Percentiles rank a stretch among this genome's conserved stretches.
Evolutionary conservation across 768 basidiomycete species (phyloP).

Genomic region (Tephrocybe sp.): DNA sequence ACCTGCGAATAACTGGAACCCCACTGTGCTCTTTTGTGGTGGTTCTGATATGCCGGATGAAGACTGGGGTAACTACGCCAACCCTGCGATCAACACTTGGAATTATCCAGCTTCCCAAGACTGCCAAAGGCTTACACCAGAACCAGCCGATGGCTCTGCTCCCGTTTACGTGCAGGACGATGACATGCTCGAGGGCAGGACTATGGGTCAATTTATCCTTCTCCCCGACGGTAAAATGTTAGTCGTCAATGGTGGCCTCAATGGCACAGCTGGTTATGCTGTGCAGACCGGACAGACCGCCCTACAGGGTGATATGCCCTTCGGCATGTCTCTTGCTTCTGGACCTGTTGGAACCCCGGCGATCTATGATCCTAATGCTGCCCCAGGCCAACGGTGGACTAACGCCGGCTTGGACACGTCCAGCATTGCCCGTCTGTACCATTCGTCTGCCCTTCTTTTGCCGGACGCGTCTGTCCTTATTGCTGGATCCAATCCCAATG

Average conservation of each 20-base stretch:
- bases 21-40: slow-evolving; percentile 88
- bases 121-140: slow-evolving; percentile 85
- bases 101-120: slow-evolving; percentile 65
- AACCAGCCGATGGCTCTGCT: slow-evolving; percentile 66
- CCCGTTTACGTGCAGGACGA: slow-evolving; percentile 71
- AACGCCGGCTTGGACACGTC: slow-evolving; percentile 52
- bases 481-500: slow-evolving; percentile 91
- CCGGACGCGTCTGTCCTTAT: slow-evolving; percentile 84
- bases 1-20: slow-evolving; percentile 82
- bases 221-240: slow-evolving; percentile 77
- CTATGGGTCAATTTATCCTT: slow-evolving; percentile 90
- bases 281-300: slow-evolving; percentile 41
- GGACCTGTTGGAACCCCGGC: slow-evolving; percentile 65
- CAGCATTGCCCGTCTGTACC: slow-evolving; percentile 72
- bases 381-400: slow-evolving; percentile 64
- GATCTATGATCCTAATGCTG: slow-evolving; percentile 65
- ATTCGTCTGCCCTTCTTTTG: slow-evolving; percentile 75
- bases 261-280: slow-evolving; percentile 80
- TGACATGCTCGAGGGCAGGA: slow-evolving; percentile 68
- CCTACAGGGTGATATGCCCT: slow-evolving; percentile 52
- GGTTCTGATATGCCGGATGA: slow-evolving; percentile 76
- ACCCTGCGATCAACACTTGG: slow-evolving; percentile 73
- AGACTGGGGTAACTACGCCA: slow-evolving; percentile 75
- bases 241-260: slow-evolving; percentile 77
- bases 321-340: slow-evolving; percentile 60